Percentiles rank a stretch among this genome's conserved stretches.
These are phyloP conservation scores for Malus asiatica DNA, from an alignment of 306 rosid species.

Conservation along the genomic window DNA sequence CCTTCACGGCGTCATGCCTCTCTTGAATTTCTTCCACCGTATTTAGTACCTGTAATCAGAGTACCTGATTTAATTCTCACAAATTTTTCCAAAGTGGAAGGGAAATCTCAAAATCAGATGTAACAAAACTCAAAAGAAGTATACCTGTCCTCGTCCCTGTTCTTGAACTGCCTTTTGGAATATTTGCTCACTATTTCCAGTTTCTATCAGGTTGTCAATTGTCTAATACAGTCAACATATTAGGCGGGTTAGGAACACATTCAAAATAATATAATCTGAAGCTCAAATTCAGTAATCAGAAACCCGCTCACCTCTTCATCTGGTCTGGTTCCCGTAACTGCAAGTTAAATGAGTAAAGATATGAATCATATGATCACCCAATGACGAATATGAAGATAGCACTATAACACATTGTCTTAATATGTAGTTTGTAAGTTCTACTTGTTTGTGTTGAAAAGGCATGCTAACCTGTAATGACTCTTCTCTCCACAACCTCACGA, in stretches of 20 bases:
- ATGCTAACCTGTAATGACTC: constrained; percentile 88
- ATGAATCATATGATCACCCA: constrained; percentile 15
- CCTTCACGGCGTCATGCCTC: constrained; percentile 85
- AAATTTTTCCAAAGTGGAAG: background rate
- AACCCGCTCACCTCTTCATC: constrained; percentile 80
- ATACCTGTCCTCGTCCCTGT: constrained; percentile 89
- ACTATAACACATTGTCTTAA: background rate
- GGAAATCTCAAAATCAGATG: background rate
- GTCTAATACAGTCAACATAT: constrained; percentile 43
- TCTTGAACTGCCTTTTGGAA: constrained; percentile 85
- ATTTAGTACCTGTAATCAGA: constrained; percentile 54
- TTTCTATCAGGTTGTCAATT: constrained; percentile 85
- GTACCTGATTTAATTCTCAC: background rate
- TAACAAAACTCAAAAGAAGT: constrained; percentile 1
- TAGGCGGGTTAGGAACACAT: constrained; percentile 21
- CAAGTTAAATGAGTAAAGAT: constrained; percentile 15
- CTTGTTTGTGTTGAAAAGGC: background rate
- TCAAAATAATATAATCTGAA: background rate
- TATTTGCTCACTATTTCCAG: constrained; percentile 96
- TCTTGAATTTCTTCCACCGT: constrained; percentile 95
- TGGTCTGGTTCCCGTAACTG: constrained; percentile 92
- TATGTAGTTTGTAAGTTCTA: constrained; percentile 9
- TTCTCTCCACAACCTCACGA: constrained; percentile 98
- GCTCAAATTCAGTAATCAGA: constrained; percentile 12
- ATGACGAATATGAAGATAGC: background rate